Percentiles rank a stretch among this genome's conserved stretches.
phyloP scores from a whole-genome alignment of 768 basidiomycete genomes.

The Leccinellum luteum region DNA sequence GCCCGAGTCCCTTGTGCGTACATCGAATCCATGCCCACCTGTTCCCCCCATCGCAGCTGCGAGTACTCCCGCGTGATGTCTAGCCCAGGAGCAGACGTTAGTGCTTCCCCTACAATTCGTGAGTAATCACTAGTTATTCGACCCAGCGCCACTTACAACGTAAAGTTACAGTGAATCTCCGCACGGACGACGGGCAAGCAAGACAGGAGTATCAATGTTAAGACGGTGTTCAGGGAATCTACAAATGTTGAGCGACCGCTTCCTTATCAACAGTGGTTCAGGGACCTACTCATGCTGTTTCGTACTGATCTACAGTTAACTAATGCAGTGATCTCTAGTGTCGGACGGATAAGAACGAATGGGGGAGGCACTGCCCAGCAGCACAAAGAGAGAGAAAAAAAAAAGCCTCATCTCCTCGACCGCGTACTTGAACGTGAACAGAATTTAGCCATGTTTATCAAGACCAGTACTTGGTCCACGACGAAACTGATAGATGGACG shows the following conservation, averaged over 20 bases:
- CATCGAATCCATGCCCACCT: constrained; percentile 1
- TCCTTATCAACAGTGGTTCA: not conserved
- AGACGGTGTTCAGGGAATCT: constrained; percentile 5
- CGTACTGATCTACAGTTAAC: constrained; percentile 1
- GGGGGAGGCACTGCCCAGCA: constrained; percentile 11
- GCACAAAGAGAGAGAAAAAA: constrained; percentile 4
- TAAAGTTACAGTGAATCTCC: constrained; percentile 6
- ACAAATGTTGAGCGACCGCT: not conserved
- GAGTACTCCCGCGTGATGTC: not conserved
- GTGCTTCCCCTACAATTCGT: not conserved
- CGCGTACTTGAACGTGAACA: constrained; percentile 11
- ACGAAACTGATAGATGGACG: not conserved
- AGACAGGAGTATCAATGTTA: constrained; percentile 4
- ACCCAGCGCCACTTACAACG: not conserved
- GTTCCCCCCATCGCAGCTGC: not conserved
- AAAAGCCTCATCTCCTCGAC: not conserved
- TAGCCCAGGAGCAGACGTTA: constrained; percentile 10
- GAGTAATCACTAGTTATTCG: not conserved
- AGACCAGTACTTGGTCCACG: not conserved
- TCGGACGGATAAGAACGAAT: not conserved
- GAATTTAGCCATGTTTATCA: constrained; percentile 12
- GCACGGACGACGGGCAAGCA: constrained; percentile 12
- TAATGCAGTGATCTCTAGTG: not conserved
- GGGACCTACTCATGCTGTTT: constrained; percentile 13
- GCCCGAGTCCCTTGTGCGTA: not conserved